These are phyloP conservation scores for Xerocomus brunneocitrinus DNA, from an alignment of 768 basidiomycete species.

Conservation along the genomic window DNA sequence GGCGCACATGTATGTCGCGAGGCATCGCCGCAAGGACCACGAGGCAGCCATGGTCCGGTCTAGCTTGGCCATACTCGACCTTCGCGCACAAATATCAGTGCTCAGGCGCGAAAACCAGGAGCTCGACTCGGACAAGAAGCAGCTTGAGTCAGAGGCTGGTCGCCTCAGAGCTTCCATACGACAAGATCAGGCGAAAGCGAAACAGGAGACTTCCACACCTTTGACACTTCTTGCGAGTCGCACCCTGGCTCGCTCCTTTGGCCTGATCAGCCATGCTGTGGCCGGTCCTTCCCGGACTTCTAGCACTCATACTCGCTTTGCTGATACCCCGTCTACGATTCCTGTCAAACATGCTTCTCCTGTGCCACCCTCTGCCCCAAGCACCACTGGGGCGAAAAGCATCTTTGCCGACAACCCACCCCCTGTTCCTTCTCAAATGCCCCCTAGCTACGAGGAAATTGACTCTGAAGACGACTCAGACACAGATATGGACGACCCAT, in stretches of 20 bases:
- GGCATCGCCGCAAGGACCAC: constrained; percentile 15
- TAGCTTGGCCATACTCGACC: constrained; percentile 43
- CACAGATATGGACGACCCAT: not conserved
- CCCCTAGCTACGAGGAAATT: constrained; percentile 10
- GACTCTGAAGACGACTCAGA: constrained; percentile 1
- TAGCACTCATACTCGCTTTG: not conserved
- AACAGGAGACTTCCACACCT: not conserved
- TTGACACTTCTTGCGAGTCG: not conserved
- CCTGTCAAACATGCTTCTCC: not conserved
- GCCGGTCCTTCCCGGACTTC: constrained; percentile 22
- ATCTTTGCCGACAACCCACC: constrained; percentile 27
- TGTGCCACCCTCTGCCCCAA: not conserved
- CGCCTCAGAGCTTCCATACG: constrained; percentile 12
- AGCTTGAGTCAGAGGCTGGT: constrained; percentile 25
- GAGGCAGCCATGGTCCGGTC: constrained; percentile 43
- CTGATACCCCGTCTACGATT: not conserved
- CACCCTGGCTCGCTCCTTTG: not conserved
- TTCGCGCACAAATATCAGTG: constrained; percentile 39
- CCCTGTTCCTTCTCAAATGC: constrained; percentile 16
- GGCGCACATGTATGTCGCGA: constrained; percentile 49
- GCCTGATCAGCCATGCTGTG: constrained; percentile 13
- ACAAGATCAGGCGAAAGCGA: constrained; percentile 9
- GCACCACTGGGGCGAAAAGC: constrained; percentile 13
- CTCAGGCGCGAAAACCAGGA: constrained; percentile 31
- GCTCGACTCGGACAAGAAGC: constrained; percentile 21